phyloP scores from a whole-genome alignment of 352 stramenopile genomes.

The Stramenopiles sp. region DNA sequence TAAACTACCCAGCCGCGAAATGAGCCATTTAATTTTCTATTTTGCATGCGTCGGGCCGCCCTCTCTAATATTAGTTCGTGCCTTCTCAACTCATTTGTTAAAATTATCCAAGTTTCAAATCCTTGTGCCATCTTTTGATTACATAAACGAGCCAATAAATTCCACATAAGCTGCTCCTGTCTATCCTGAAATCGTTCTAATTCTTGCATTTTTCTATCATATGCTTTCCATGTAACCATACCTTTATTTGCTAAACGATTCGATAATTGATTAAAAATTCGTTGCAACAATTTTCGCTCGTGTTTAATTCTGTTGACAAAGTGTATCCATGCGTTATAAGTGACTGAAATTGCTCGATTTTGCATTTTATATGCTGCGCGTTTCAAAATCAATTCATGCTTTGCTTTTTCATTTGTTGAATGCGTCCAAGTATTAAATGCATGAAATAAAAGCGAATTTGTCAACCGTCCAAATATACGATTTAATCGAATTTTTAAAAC shows the following conservation, averaged over 20 bases:
- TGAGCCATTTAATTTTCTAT: constrained; percentile 4
- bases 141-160: neutral
- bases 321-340: neutral
- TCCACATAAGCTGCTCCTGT: neutral
- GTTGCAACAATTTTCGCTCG: neutral
- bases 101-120: neutral
- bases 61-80: neutral
- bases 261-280: neutral
- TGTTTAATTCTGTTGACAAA: neutral
- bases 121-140: neutral
- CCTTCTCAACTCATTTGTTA: neutral
- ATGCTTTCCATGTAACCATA: neutral
- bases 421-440: neutral
- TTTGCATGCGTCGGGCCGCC: neutral
- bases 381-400: neutral
- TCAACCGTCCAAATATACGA: neutral
- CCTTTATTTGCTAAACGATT: neutral
- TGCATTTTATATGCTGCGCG: neutral
- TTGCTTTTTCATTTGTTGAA: neutral
- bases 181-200: neutral
- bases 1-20: neutral
- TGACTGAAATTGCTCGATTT: neutral
- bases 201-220: neutral
- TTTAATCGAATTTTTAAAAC: neutral
- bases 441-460: neutral